Conservation (phyloP, 2,329 filamentous ascomycete species). For the Trichoderma pleuroti region DNA sequence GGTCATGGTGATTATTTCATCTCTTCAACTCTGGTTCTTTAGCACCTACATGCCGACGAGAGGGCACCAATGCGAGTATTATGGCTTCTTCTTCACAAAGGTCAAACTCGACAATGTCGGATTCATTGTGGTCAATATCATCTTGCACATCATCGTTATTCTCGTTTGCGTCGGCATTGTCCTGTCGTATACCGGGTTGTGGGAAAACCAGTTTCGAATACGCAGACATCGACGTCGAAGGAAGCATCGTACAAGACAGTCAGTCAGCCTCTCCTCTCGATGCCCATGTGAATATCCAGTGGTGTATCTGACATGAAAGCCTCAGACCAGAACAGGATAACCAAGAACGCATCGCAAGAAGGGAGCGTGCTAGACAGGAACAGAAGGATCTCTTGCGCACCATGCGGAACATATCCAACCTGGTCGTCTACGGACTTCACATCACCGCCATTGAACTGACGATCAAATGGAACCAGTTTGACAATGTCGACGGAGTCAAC, state of each 20-base stretch:
- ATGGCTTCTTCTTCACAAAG: slow-evolving; percentile 34
- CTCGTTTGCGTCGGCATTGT: slow-evolving; percentile 25
- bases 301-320: neutral
- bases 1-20: slow-evolving; percentile 28
- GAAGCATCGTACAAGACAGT: neutral
- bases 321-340: slow-evolving; percentile 15
- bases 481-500: slow-evolving; percentile 25
- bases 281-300: neutral
- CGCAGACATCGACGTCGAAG: slow-evolving; percentile 25
- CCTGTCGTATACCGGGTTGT: neutral
- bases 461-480: slow-evolving; percentile 33
- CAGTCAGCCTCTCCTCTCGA: neutral
- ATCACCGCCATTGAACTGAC: slow-evolving; percentile 34
- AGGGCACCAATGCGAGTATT: slow-evolving; percentile 24
- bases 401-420: slow-evolving; percentile 24
- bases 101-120: slow-evolving; percentile 27
- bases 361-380: slow-evolving; percentile 15
- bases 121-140: slow-evolving; percentile 30
- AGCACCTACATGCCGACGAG: slow-evolving; percentile 26
- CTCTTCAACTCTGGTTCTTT: slow-evolving; percentile 35
- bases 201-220: neutral
- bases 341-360: neutral
- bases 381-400: slow-evolving; percentile 26
- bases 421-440: slow-evolving; percentile 30
- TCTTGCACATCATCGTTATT: slow-evolving; percentile 30